Base-by-base conservation (phyloP, 2,329 filamentous ascomycete species). In the Talaromyces atroroseus region DNA sequence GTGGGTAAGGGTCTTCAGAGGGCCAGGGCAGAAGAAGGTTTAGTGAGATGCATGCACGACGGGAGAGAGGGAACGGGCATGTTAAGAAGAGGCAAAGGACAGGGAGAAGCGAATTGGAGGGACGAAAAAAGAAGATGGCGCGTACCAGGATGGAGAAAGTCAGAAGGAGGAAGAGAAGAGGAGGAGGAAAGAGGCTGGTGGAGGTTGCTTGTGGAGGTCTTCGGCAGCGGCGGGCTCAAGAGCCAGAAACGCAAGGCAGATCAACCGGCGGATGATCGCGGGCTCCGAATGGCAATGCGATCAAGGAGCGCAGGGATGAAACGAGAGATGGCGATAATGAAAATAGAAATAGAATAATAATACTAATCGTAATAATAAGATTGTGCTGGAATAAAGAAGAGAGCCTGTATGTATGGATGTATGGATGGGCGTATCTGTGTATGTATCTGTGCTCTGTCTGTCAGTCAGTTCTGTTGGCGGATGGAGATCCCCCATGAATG, bases 171-270 rank as follows among this genome's bases (percentile, higher is more conserved):
- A 47, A 56, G 36, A 26, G 36, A 40, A 44, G 23, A 40, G 21
- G 32, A 40, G 16, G 21, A 21, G 20, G 21, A 29, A 18, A 40
- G 36, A 40, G 49, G 36, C 46, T 48, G 46, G 46, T 21, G 23
- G 46, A n/a, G n/a, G n/a, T n/a, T n/a, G n/a, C n/a, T n/a, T 26
- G 26, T 29, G 26, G 26, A n/a, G n/a, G n/a, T n/a, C 21, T 48
- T 54, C 44, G 52, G 44, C 52, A 21, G 52, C 38, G 42, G 50
- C 50, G 52, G 50, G 53, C 21, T 53, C 47, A 47, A 48, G 38
- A 40, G 56, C 40, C 26, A 58, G 26, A 48, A 58, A 59, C 57
- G 57, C 57, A 59, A 59, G 57, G 57, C 57, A 53, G 56, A 46
- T 51, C 56, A 48, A 47, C 38, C 56, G 50, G 56, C 44, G 32